Evolutionary conservation across 495 filamentous ascomycete genomes (phyloP).

Genomic region (Evernia prunastri): DNA sequence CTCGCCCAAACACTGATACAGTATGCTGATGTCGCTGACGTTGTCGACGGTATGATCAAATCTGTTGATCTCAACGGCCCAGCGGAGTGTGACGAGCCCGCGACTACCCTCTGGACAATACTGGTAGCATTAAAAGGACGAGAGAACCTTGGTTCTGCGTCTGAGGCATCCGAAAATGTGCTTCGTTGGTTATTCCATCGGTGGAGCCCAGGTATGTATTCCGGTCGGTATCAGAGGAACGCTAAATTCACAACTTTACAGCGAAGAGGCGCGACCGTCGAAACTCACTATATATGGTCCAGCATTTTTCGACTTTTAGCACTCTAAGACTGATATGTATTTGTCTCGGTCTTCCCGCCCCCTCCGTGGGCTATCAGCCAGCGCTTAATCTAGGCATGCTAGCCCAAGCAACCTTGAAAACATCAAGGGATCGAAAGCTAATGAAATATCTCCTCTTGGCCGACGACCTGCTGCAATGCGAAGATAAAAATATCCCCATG

Average conservation of each 20-base stretch:
- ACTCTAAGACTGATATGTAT: constrained; percentile 35
- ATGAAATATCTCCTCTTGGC: constrained; percentile 35
- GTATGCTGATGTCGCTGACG: constrained; percentile 54
- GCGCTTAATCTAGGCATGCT: constrained; percentile 31
- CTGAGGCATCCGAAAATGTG: constrained; percentile 59
- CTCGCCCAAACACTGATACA: constrained; percentile 56
- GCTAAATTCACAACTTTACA: constrained; percentile 10
- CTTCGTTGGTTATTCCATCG: constrained; percentile 72
- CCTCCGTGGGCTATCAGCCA: constrained; percentile 2
- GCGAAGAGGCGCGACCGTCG: constrained; percentile 33
- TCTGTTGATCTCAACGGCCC: constrained; percentile 78
- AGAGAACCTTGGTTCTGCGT: constrained; percentile 57
- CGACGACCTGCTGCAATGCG: background rate
- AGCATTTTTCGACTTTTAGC: constrained; percentile 31
- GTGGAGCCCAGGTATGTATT: constrained; percentile 65
- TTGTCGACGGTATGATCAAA: constrained; percentile 60
- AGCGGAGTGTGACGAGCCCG: constrained; percentile 68
- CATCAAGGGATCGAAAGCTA: constrained; percentile 26
- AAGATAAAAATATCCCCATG: background rate
- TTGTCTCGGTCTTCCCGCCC: constrained; percentile 32
- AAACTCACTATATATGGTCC: constrained; percentile 31
- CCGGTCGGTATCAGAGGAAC: background rate
- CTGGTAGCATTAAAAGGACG: constrained; percentile 52
- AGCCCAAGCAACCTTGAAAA: constrained; percentile 30
- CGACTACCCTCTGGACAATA: constrained; percentile 64